Base-by-base conservation (phyloP, 306 rosid species). In the Cicer bijugum region DNA sequence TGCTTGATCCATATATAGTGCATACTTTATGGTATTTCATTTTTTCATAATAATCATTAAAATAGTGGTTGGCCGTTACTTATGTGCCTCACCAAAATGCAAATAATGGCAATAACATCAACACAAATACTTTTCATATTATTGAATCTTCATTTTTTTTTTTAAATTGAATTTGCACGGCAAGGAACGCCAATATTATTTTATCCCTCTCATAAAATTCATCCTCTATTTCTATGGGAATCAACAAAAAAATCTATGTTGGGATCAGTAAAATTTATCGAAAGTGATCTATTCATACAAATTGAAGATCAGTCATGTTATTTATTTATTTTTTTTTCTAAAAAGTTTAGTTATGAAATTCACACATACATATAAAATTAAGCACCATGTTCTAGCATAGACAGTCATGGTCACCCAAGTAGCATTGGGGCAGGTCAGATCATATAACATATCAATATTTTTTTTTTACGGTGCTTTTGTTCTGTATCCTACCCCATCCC, bases 1-100 rank as follows among this genome's bases (percentile, higher is more conserved):
- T 81, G 80, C 87, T 80, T 84, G 75, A 82, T n/a, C n/a, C n/a
- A n/a, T 56, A 72, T 74, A 69, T 33, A 69, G 35, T 64, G 11
- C 15, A 48, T 50, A 59, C 63, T 75, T 81, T 61, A 53, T 55
- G 8, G 6, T 70, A 7, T 71, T 62, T 60, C 53, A 47, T 69
- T 23, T 58, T 67, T 57, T 37, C 48, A 14, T 57, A 39, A 20
- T 9, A 10, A 7, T 38, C 40, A 12, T n/a, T 75, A 10, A 9
- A 6, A 6, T 61, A 71, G 43, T 50, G 38, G 48, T 40, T 33
- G 48, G 66, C 28, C 35, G 38, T 38, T 71, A 16, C 10, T 16
- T 57, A 66, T 66, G 59, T 37, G 65, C 40, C 57, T 67, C 64
- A 64, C 56, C 53, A 45, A 64, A 71, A 42, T 17, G 38, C 47